Evolutionary conservation across 2,329 filamentous ascomycete species (phyloP).

Genomic region (Fusarium tuaranense): DNA sequence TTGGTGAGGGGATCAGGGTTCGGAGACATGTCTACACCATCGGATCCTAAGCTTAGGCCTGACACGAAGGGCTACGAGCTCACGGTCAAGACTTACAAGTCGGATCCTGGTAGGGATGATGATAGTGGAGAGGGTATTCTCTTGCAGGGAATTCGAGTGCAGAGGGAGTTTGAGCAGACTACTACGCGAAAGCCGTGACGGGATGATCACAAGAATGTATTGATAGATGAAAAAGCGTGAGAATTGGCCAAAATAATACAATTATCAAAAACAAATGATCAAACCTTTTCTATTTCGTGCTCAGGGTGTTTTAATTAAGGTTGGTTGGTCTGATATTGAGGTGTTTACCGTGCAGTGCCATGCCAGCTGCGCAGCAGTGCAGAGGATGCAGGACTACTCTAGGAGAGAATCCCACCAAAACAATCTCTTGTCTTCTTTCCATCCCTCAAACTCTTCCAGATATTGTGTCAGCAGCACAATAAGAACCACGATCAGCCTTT

Average conservation of each 20-base stretch:
- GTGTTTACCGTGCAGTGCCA: background rate
- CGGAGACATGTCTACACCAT: background rate
- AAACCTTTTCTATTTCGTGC: accelerated
- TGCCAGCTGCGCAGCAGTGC: background rate
- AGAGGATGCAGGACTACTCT: background rate
- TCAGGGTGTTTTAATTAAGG: accelerated
- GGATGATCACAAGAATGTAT: background rate
- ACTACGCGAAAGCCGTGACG: slow-evolving; percentile 15
- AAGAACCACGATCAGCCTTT: background rate
- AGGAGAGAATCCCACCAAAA: background rate
- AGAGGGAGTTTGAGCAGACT: slow-evolving; percentile 51
- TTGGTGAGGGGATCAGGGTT: slow-evolving; percentile 28
- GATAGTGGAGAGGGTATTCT: slow-evolving; percentile 53
- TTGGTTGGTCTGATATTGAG: background rate
- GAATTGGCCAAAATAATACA: background rate
- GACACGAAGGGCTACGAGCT: slow-evolving; percentile 48
- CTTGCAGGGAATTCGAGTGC: slow-evolving; percentile 53
- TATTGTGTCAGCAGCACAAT: background rate
- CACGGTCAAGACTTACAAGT: slow-evolving; percentile 47
- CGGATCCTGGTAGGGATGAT: slow-evolving; percentile 40
- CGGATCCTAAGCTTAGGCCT: slow-evolving; percentile 43
- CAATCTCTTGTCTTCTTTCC: background rate
- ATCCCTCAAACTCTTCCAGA: background rate
- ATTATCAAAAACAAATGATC: background rate
- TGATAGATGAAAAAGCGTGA: background rate